Percentiles rank a stretch among this genome's conserved stretches.
phyloP scores from a whole-genome alignment of 805 yeast species.

The Metschnikowia sp. region DNA sequence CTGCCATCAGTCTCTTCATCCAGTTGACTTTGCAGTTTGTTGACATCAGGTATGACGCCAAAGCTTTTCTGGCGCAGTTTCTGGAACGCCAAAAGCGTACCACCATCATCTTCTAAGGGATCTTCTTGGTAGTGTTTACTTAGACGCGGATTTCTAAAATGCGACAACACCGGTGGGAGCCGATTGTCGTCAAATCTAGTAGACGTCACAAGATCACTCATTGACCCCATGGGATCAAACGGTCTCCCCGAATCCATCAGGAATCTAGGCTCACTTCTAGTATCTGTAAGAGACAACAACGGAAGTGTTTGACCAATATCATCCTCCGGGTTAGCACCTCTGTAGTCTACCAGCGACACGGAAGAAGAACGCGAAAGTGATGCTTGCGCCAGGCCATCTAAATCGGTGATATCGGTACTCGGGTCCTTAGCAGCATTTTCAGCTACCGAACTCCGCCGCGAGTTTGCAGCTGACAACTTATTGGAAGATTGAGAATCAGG shows the following conservation, averaged over 20 bases:
- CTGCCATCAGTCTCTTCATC: slow-evolving; percentile 9
- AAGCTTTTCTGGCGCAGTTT: slow-evolving; percentile 15
- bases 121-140: slow-evolving; percentile 17
- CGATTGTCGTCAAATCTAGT: slow-evolving; percentile 10
- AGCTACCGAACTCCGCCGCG: neutral
- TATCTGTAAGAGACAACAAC: slow-evolving; percentile 10
- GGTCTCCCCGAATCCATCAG: slow-evolving; percentile 9
- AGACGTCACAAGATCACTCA: slow-evolving; percentile 15
- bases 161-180: slow-evolving; percentile 6
- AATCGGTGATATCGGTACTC: slow-evolving; percentile 9
- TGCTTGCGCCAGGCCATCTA: neutral
- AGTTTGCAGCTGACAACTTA: no score
- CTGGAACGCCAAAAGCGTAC: neutral
- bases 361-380: slow-evolving; percentile 11
- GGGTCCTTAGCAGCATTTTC: neutral
- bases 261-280: slow-evolving; percentile 8
- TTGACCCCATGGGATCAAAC: slow-evolving; percentile 9
- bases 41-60: slow-evolving; percentile 12
- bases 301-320: slow-evolving; percentile 17
- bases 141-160: slow-evolving; percentile 16
- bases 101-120: neutral
- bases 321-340: slow-evolving; percentile 1
- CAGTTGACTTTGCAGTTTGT: slow-evolving; percentile 7
- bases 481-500: no score
- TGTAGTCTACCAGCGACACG: slow-evolving; percentile 12